Base-by-base conservation (phyloP, 2,329 filamentous ascomycete species). In the Microsporum ferrugineum region DNA sequence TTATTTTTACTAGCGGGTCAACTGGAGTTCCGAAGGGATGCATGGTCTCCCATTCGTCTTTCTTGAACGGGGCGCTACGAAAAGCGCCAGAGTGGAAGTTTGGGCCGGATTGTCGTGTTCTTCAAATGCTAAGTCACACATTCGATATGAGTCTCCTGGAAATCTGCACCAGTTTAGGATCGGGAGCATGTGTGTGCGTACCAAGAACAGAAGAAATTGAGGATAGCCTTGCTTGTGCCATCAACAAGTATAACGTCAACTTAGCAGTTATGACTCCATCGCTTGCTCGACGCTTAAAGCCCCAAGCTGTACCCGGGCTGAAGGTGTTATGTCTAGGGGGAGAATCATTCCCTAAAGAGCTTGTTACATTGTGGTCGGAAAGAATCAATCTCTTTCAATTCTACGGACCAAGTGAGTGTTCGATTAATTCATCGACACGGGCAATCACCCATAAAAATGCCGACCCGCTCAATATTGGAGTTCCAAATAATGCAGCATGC, bases 41-140 rank as follows among this genome's bases (percentile, higher is more conserved):
- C 23, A 78, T 82, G 55, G 82, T 84, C 64, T 80, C 79, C 2
- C 84, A 87, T 65, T 72, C 72, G 0, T 77, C 81, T 0, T 74
- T 84, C 49, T 1, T 78, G 80, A 1, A 80, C 81, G 0, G 75
- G 76, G 0, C 77, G 80, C 57, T 64, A 75, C 58, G 1, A 74
- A 75, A 0, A 79, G 83, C 63, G 78, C 76, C 0, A 67, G 72
- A 0, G 76, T 77, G 0, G 69, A 82, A 7, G 71, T 74, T 41
- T 59, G 79, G 84, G 34, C 72, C 74, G 14, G 66, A 71, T 0
- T 69, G 73, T 5, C 63, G 73, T 27, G 63, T 69, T 1, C 63
- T 72, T 3, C 73, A 78, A 51, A 78, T 79, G 65, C 71, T 73
- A 5, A 76, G 75, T 0, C 77, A 76, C 64, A 73, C 72, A 0